Evolutionary conservation across 192 early-diverging fungal species (phyloP), one percentile per base, ranked within the genome.

Genomic region (Linderina pennispora): DNA sequence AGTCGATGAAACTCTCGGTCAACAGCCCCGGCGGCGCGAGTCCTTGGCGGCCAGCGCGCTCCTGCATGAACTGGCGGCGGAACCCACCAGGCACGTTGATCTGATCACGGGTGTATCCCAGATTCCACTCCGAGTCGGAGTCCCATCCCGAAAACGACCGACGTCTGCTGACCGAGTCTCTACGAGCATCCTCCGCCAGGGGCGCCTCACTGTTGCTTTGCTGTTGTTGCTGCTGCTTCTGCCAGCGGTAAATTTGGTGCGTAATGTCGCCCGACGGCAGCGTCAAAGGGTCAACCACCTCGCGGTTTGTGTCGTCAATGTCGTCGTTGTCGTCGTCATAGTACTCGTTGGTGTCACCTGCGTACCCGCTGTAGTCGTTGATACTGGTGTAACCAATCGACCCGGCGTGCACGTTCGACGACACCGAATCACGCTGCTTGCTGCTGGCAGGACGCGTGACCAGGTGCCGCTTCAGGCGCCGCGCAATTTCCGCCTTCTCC

Each of bases 161-260:
- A 0, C 68, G 61, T 9, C 66, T 36, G 11, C n/a, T 40, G 3
- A n/a, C n/a, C n/a, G n/a, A n/a, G n/a, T n/a, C n/a, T n/a, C n/a
- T n/a, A n/a, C n/a, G n/a, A n/a, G n/a, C n/a, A n/a, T n/a, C 28
- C 6, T 11, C 5, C 6, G 6, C 28, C 6, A 31, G 28, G 5
- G 5, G 5, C 28, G 28, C 28, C 28, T 31, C 6, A 8, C 28
- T 8, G 6, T 31, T 5, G 28, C 28, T 8, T 5, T 11, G 14
- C n/a, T n/a, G n/a, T 49, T 40, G 38, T 31, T 84, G 80, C 25
- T 81, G 55, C 38, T 84, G 77, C 25, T 84, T 77, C 14, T 82
- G 77, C 89, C 90, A 93, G 63, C 92, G 87, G 69, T 97, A 97
- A 45, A 97, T 87, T 59, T 91, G 85, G 39, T 86, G 80, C 2